Base-by-base conservation (phyloP, 2,329 filamentous ascomycete genomes). In the Coniochaeta pulveracea region DNA sequence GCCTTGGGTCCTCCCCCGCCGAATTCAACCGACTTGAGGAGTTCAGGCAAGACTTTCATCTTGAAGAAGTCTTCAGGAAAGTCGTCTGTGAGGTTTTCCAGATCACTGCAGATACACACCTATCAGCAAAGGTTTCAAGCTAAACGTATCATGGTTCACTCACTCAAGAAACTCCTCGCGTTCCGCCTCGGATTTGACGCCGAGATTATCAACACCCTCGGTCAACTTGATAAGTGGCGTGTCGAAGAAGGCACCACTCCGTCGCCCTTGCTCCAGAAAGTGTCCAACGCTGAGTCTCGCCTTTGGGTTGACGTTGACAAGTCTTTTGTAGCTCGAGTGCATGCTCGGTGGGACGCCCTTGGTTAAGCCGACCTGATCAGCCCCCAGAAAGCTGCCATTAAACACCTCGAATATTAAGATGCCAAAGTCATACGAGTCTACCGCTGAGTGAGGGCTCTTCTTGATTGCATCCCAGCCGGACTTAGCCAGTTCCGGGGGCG, bases 1-100 rank as follows among this genome's bases (percentile, higher is more conserved):
- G 93, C 88, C 50, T 93, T 93, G 0, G 89, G 84, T 0, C 91
- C 91, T 18, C 91, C 91, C 9, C 89, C 91, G 6, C 91, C 91
- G 54, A 95, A 98, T 49, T 98, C 91, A n/a, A 96, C 86, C 0
- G 88, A 94, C 52, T 96, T 98, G n/a, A 98, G 69, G 19, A 98
- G 64, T 51, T 98, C 91, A 0, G 91, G 91, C 7, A 98, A 66
- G 4, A 98, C 77, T 50, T 96, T 98, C 70, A 93, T 83, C 52
- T 93, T 93, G 66, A 96, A 94, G 55, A 94, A 98, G 38, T 96
- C 91, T 50, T 95, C 89, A 0, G 91, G 91, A 40, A 96, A 95
- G 54, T 98, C 88, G 44, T 95, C 85, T 0, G 85, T 81, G 5
- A 95, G 69, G 38, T 82, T 70, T 43, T 93, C 85, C 5, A 98